Conservation (phyloP, 176 grass and related monocot species). For the Phyllostachys edulis region DNA sequence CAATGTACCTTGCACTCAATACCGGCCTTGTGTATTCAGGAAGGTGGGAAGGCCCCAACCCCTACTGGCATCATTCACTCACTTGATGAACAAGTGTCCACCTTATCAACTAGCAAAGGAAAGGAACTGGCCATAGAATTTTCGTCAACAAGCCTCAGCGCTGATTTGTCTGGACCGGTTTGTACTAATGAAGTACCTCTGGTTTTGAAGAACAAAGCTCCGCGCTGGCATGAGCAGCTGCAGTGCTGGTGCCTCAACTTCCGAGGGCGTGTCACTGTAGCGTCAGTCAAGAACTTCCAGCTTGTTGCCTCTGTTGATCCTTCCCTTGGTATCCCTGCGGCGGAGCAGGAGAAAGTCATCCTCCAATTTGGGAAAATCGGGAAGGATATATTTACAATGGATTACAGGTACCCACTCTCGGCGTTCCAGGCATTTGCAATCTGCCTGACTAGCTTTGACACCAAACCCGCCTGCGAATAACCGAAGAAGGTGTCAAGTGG, state of each 20-base stretch:
- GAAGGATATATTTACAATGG: constrained; percentile 99
- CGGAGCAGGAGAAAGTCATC: constrained; percentile 86
- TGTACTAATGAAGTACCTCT: constrained; percentile 40
- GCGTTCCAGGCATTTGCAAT: constrained; percentile 92
- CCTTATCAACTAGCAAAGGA: constrained; percentile 47
- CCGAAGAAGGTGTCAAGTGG: background rate
- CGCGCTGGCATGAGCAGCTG: constrained; percentile 95
- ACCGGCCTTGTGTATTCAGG: constrained; percentile 63
- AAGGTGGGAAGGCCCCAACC: constrained; percentile 70
- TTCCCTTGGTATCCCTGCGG: constrained; percentile 46
- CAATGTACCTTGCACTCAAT: constrained; percentile 88
- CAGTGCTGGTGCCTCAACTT: constrained; percentile 99
- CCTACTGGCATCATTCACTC: constrained; percentile 65
- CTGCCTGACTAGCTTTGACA: constrained; percentile 97
- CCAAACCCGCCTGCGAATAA: constrained; percentile 94
- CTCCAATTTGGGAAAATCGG: constrained; percentile 97
- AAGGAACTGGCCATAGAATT: constrained; percentile 50
- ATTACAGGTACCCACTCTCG: constrained; percentile 88
- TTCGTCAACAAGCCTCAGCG: constrained; percentile 49
- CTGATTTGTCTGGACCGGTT: constrained; percentile 33
- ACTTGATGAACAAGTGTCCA: constrained; percentile 51
- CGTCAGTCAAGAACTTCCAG: constrained; percentile 98
- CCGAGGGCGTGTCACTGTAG: constrained; percentile 83
- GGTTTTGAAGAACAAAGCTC: constrained; percentile 89
- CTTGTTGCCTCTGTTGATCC: constrained; percentile 75